These are phyloP conservation scores for Fusarium staphyleae DNA, from an alignment of 2,329 filamentous ascomycete genomes.

Conservation along the genomic window DNA sequence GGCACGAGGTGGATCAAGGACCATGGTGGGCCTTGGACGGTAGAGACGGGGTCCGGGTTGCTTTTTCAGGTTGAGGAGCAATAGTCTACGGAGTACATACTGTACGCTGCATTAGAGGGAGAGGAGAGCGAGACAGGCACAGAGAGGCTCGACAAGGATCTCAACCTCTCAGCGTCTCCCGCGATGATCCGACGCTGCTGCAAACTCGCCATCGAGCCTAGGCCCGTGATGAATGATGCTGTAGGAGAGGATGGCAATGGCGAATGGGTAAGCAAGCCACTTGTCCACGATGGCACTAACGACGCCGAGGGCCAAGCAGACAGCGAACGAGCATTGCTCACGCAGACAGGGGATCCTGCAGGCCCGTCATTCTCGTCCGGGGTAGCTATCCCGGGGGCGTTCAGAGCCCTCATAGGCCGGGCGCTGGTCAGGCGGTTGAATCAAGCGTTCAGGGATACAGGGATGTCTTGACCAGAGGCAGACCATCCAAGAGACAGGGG, in stretches of 20 bases:
- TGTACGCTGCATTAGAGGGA: not conserved
- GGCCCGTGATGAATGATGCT: not conserved
- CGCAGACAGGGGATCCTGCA: constrained; percentile 4
- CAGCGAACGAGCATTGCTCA: constrained; percentile 8
- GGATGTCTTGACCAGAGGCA: constrained; percentile 14
- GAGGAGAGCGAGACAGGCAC: not conserved
- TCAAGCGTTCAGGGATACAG: constrained; percentile 38
- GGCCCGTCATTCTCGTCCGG: constrained; percentile 24
- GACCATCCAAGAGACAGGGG: not conserved
- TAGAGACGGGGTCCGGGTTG: constrained; percentile 19
- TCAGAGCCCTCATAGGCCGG: constrained; percentile 25
- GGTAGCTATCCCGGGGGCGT: constrained; percentile 35
- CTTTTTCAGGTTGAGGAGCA: constrained; percentile 27
- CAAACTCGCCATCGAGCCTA: not conserved
- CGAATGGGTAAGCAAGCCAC: constrained; percentile 6
- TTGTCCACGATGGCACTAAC: not conserved
- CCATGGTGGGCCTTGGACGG: constrained; percentile 2
- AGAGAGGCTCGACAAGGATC: no score
- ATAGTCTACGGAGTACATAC: constrained; percentile 2
- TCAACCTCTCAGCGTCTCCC: not conserved
- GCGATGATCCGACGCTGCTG: not conserved
- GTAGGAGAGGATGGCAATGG: not conserved
- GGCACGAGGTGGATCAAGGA: constrained; percentile 10
- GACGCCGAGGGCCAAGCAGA: not conserved
- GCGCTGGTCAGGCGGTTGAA: constrained; percentile 40